These are phyloP conservation scores for Mycosarcoma maydis DNA, from an alignment of 1,284 basidiomycete species.

Conservation along the genomic window DNA sequence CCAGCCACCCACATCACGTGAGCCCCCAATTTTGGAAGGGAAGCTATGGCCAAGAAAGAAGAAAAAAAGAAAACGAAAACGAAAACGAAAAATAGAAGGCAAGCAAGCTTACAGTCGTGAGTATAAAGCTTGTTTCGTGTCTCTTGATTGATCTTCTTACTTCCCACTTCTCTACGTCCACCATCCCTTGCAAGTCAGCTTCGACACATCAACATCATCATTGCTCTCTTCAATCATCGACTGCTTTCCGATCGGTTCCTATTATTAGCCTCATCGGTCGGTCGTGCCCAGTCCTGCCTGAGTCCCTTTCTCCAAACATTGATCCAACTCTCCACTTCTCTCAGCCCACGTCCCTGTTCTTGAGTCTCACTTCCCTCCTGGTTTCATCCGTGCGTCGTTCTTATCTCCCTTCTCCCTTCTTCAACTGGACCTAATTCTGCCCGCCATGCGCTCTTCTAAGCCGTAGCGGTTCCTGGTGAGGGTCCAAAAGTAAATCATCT, in stretches of 20 bases:
- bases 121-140: too few relatives aligned
- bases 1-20: too few relatives aligned
- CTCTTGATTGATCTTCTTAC: too few relatives aligned
- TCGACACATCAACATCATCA: not conserved
- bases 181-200: constrained; percentile 7
- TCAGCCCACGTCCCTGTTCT: not conserved
- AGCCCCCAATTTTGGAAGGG: constrained; percentile 2
- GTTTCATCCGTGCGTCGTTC: not conserved
- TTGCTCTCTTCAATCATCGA: too few relatives aligned
- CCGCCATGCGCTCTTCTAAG: constrained; percentile 47
- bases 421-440: constrained; percentile 49
- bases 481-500: constrained; percentile 42
- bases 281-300: not conserved
- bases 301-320: too few relatives aligned
- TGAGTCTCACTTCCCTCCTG: not conserved
- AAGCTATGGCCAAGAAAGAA: too few relatives aligned
- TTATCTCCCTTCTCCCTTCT: not conserved
- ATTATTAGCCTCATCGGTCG: too few relatives aligned
- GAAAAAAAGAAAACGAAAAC: constrained; percentile 8
- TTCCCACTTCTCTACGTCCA: too few relatives aligned
- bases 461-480: constrained; percentile 56
- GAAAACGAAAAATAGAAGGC: not conserved
- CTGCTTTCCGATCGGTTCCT: too few relatives aligned
- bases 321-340: too few relatives aligned
- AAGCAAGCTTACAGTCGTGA: too few relatives aligned